Conservation (phyloP, 2,329 filamentous ascomycete species). For the Ceratocystiopsis brevicomis region DNA sequence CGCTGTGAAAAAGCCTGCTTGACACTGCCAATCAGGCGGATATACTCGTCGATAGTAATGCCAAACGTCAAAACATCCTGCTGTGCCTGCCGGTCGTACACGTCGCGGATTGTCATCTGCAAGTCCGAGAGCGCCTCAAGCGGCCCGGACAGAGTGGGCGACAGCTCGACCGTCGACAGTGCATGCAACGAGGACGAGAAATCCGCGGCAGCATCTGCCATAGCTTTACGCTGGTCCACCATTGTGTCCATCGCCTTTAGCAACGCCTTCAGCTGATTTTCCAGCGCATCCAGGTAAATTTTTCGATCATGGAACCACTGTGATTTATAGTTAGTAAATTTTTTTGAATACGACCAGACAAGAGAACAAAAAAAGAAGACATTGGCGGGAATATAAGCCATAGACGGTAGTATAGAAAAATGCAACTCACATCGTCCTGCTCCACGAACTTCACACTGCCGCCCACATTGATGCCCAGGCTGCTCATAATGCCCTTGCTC, state of each 20-base stretch:
- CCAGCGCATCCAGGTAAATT: slow-evolving; percentile 83
- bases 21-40: slow-evolving; percentile 82
- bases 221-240: slow-evolving; percentile 75
- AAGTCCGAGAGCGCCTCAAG: slow-evolving; percentile 83
- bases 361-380: background rate
- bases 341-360: too few species aligned
- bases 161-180: slow-evolving; percentile 80
- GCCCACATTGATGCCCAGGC: slow-evolving; percentile 61
- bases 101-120: slow-evolving; percentile 80
- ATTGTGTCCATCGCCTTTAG: slow-evolving; percentile 90
- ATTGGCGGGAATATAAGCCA: too few species aligned
- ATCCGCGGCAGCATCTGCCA: slow-evolving; percentile 83
- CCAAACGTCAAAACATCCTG: slow-evolving; percentile 92
- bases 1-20: slow-evolving; percentile 85
- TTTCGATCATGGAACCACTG: slow-evolving; percentile 96
- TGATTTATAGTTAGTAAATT: background rate
- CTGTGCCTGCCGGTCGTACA: slow-evolving; percentile 92
- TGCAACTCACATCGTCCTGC: slow-evolving; percentile 65
- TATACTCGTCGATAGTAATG: slow-evolving; percentile 96
- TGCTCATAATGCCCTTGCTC: slow-evolving; percentile 84
- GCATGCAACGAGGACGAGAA: slow-evolving; percentile 88
- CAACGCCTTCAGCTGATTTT: slow-evolving; percentile 75
- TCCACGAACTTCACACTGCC: slow-evolving; percentile 86
- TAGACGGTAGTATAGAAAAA: too few species aligned
- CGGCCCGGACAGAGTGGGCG: slow-evolving; percentile 69